phyloP scores from a whole-genome alignment of 116 monocot species.

The Papilionanthe hybrid region DNA sequence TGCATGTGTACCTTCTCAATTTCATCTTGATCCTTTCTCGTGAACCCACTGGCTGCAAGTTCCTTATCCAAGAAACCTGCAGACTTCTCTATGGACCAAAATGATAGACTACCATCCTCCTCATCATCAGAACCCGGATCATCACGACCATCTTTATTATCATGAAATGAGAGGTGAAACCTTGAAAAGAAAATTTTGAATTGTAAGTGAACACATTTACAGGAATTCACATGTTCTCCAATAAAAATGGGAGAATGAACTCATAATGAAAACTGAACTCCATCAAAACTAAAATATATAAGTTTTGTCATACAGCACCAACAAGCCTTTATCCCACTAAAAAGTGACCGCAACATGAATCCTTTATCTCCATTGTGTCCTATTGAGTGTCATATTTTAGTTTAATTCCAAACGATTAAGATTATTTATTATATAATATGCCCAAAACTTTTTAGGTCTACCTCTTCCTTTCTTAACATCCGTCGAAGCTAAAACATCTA shows the following conservation, averaged over 20 bases:
- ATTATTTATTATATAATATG: too few species aligned
- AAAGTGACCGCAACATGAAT: too few species aligned
- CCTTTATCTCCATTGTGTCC: too few species aligned
- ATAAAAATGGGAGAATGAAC: not conserved
- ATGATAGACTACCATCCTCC: conserved; percentile 56
- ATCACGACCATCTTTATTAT: conserved; percentile 25
- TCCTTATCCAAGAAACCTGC: conserved; percentile 74
- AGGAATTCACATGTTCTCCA: not conserved
- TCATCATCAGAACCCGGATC: conserved; percentile 38
- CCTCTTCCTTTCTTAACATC: too few species aligned
- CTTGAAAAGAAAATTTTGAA: conserved; percentile 26
- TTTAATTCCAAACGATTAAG: too few species aligned
- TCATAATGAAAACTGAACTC: not conserved
- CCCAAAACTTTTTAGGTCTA: too few species aligned
- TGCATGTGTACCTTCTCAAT: conserved; percentile 65
- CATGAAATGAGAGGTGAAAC: conserved; percentile 57
- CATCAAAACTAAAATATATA: not conserved
- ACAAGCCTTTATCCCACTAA: too few species aligned
- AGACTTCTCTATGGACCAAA: conserved; percentile 67
- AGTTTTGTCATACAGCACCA: too few species aligned
- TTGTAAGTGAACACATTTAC: not conserved
- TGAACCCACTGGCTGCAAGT: conserved; percentile 96
- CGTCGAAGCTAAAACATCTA: too few species aligned
- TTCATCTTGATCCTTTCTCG: conserved; percentile 69
- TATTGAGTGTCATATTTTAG: too few species aligned